These are phyloP conservation scores for Cymbopogon flexuosus DNA, from an alignment of 202 grass and related monocot genomes.

Conservation along the genomic window DNA sequence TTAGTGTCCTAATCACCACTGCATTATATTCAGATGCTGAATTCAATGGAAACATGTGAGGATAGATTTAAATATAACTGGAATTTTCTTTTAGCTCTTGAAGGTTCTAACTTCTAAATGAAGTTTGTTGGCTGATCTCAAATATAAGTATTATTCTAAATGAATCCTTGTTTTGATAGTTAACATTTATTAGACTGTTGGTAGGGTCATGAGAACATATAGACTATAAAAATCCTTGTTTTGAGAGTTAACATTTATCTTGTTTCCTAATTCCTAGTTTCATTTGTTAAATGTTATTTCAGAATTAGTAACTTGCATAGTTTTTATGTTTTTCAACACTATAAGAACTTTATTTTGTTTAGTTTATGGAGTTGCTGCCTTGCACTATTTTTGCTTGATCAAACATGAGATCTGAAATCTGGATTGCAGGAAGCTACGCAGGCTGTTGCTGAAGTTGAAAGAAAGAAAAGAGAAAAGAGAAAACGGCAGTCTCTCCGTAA, in stretches of 20 bases:
- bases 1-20: not conserved
- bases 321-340: not conserved
- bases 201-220: not conserved
- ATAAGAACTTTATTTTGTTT: conserved; percentile 16
- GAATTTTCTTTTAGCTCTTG: not conserved
- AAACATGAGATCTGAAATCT: conserved; percentile 17
- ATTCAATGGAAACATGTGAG: not conserved
- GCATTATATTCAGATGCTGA: not conserved
- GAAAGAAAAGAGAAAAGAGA: conserved; percentile 69
- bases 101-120: not conserved
- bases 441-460: conserved; percentile 70
- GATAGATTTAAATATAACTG: conserved; percentile 10
- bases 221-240: no score
- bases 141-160: conserved; percentile 3
- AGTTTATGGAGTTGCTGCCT: not conserved
- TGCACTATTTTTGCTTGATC: conserved; percentile 8
- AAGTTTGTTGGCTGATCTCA: not conserved
- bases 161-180: not conserved
- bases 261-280: conserved; percentile 7
- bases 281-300: not conserved
- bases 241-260: not conserved
- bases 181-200: conserved; percentile 1
- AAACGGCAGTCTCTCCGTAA: conserved; percentile 44
- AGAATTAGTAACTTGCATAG: not conserved
- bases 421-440: conserved; percentile 67